Base-by-base conservation (phyloP, 2,329 filamentous ascomycete species). In the Claviceps arundinis region DNA sequence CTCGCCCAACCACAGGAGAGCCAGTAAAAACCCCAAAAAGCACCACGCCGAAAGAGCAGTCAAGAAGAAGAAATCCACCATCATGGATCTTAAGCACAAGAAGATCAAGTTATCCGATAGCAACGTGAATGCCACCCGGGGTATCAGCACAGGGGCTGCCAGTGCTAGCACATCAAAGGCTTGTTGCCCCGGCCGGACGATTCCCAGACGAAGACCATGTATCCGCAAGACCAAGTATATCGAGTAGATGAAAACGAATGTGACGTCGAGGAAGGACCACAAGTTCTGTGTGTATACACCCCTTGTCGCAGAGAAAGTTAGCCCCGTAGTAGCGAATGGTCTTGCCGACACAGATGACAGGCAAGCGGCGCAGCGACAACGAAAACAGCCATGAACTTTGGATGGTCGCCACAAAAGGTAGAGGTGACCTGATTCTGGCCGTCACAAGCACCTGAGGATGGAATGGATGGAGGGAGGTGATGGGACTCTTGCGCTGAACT, bases 71-170 rank as follows among this genome's bases (percentile, higher is more conserved):
- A 94, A 94, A 62, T 94, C 85, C 6, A 81, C 81, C 78, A 94
- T 87, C 87, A 93, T 93, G 7, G 86, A 85, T 48, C 87, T 75
- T 3, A 94, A 71, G 0, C 85, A 87, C 52, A 94, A 76, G 61
- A 94, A 90, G 1, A 93, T 79, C 66, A 94, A 78, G 60, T 93
- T 93, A 61, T 91, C 86, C 0, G 87, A 87, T 63, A 93, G 78
- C 47, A 91, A 64, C 57, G 88, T 91, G 67, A 94, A 93, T 3
- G 88, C 88, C 17, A 94, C 70, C 2, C 88, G 79, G 0, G 88
- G 87, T 7, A 93, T 75, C 2, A 93, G 72, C 7, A 93, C 80
- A 0, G 87, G 87, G 1, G 87, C 87, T 1, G 79, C 88, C 64
- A 91, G 80, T 0, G 85, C 82, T n/a, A 93, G 75, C 37, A 90